Base-by-base conservation (phyloP, 192 early-diverging fungal species). In the Funneliformis mosseae region DNA sequence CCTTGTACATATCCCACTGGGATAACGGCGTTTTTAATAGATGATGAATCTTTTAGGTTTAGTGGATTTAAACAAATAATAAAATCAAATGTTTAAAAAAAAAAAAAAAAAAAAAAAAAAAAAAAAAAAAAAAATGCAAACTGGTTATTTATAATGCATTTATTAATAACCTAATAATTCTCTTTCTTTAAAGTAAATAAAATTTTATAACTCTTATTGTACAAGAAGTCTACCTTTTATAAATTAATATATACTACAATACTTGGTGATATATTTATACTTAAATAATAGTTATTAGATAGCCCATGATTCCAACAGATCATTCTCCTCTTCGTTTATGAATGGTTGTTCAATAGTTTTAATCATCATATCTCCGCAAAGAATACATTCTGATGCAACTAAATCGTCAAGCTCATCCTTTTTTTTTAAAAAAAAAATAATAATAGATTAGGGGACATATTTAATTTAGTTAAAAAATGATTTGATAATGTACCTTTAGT, bases 361-460 rank as follows among this genome's bases (percentile, higher is more conserved):
- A 78, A 99, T 97, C 93, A 98, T 98, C 25, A 93, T 83, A 78
- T 99, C 98, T 14, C 97, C 96, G 67, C 98, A 99, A n/a, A 98
- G 83, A 25, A 95, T 85, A 86, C 98, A 99, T 84, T 99, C 97
- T 21, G 88, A 84, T 12, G 84, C 87, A 23, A 85, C 84, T 39
- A 85, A 74, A 79, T 83, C 87, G 60, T 88, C 87, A 45, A 88
- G 39, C 55, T 88, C 87, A 42, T 88, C 87, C 46, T 85, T 46
- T 66, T n/a, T 61, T 61, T 61, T 38, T 50, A 76, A 59, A 59
- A 18, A 76, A 45, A 18, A 3, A 25, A 61, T 41, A 76, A 18
- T 38, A 21, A 76, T 25, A 41, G 61, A 72, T 23, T 72, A 72
- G 8, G 27, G 33, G n/a, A n/a, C n/a, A n/a, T n/a, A n/a, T n/a